These are phyloP conservation scores for Cyberlindnera lachancei DNA, from an alignment of 805 yeast species.

Conservation along the genomic window DNA sequence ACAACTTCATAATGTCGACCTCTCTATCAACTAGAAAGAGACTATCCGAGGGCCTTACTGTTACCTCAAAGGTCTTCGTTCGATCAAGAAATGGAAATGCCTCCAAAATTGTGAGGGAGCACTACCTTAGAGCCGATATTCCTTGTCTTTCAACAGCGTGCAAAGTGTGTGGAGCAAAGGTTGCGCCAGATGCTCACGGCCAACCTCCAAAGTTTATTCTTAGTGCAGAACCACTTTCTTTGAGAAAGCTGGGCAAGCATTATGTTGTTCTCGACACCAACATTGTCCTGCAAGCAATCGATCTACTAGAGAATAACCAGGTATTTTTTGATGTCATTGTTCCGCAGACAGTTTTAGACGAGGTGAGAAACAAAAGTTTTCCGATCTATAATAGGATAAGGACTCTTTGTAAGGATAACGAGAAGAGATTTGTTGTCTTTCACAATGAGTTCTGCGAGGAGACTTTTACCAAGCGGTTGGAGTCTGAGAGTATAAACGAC, in stretches of 20 bases:
- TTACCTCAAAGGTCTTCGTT: conserved; percentile 85
- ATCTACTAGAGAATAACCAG: conserved; percentile 67
- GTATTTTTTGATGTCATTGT: conserved; percentile 84
- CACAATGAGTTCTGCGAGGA: conserved; percentile 83
- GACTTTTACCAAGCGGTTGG: conserved; percentile 55
- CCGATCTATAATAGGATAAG: conserved; percentile 85
- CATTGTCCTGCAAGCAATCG: conserved; percentile 81
- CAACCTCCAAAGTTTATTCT: conserved; percentile 60
- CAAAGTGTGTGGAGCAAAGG: conserved; percentile 44
- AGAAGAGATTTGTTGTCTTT: conserved; percentile 80
- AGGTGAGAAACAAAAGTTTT: conserved; percentile 77
- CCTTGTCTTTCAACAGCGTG: conserved; percentile 83
- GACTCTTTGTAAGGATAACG: conserved; percentile 62
- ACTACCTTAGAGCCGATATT: conserved; percentile 84
- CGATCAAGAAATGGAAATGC: conserved; percentile 88
- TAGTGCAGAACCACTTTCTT: conserved; percentile 47
- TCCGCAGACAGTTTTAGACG: conserved; percentile 95
- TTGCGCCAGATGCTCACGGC: conserved; percentile 61
- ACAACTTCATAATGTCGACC: too few relatives aligned
- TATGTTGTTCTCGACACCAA: conserved; percentile 85
- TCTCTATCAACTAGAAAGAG: conserved; percentile 26
- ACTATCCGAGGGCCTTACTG: conserved; percentile 47
- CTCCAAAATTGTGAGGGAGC: conserved; percentile 87
- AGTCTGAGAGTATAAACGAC: conserved; percentile 73
- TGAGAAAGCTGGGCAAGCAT: conserved; percentile 54